A percentile compares a stretch with the other conserved stretches of the same genome.
phyloP scores from a whole-genome alignment of 805 yeast species.

The Hyphopichia homilentoma region DNA sequence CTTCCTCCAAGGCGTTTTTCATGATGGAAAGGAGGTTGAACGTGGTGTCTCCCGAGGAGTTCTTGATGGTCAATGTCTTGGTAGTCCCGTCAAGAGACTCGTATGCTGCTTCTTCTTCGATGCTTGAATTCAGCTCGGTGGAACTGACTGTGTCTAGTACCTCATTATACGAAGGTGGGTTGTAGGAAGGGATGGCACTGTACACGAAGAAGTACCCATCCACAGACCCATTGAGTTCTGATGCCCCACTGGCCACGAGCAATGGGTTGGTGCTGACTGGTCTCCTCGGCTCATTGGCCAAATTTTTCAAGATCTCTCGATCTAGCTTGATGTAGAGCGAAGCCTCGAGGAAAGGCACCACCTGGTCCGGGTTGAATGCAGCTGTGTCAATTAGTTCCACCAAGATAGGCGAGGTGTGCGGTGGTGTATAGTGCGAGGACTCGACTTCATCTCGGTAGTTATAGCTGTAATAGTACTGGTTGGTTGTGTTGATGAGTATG shows the following conservation, averaged over 20 bases:
- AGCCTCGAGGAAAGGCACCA: conserved; percentile 74
- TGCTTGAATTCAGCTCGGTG: not conserved
- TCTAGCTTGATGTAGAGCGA: conserved; percentile 62
- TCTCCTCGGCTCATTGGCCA: conserved; percentile 59
- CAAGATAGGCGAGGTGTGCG: conserved; percentile 54
- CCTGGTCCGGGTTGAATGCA: conserved; percentile 58
- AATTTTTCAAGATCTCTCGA: conserved; percentile 52
- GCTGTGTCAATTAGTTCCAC: conserved; percentile 76
- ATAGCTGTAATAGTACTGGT: conserved; percentile 18
- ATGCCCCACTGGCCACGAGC: conserved; percentile 73
- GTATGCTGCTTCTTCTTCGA: not conserved
- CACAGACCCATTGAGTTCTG: conserved; percentile 71
- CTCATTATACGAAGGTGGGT: conserved; percentile 57
- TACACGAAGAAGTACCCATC: conserved; percentile 72
- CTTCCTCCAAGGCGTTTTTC: conserved; percentile 58
- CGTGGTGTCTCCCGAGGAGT: conserved; percentile 16
- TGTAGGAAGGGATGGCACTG: conserved; percentile 60
- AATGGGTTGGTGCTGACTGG: conserved; percentile 65
- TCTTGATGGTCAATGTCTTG: conserved; percentile 2
- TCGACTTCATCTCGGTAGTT: conserved; percentile 4
- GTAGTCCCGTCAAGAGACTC: conserved; percentile 1
- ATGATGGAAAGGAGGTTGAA: conserved; percentile 43
- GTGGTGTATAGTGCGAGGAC: conserved; percentile 28
- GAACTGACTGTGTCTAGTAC: conserved; percentile 3
- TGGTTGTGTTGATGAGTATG: conserved; percentile 10